Percentiles rank a stretch among this genome's conserved stretches.
These are phyloP conservation scores for Leccinum pellstonianum DNA, from an alignment of 768 basidiomycete species.

Conservation along the genomic window DNA sequence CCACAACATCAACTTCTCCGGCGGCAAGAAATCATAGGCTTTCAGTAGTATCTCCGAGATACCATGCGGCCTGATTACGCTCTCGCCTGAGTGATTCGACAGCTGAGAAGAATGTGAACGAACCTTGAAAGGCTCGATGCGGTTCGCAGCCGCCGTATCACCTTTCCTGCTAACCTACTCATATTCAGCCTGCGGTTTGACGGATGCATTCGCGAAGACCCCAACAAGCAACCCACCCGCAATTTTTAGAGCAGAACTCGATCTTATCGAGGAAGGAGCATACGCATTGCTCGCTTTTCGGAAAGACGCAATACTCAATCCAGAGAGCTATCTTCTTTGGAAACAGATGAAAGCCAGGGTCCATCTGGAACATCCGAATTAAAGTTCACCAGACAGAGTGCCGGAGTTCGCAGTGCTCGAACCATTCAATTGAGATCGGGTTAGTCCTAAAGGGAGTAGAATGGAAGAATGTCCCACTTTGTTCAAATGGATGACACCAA, in stretches of 20 bases:
- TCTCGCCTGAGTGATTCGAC: neutral
- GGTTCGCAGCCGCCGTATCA: conserved; percentile 7
- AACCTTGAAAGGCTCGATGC: conserved; percentile 31
- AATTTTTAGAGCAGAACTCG: neutral
- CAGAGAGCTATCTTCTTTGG: neutral
- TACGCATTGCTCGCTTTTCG: conserved; percentile 1
- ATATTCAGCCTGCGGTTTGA: conserved; percentile 34
- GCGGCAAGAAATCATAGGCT: conserved; percentile 42
- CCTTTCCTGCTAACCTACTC: conserved; percentile 35
- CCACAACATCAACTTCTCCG: conserved; percentile 46
- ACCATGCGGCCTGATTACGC: conserved; percentile 49
- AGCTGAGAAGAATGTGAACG: conserved; percentile 30
- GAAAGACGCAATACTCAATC: conserved; percentile 1
- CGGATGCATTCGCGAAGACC: conserved; percentile 7
- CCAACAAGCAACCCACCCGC: conserved; percentile 4
- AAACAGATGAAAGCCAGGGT: neutral
- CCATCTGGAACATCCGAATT: neutral
- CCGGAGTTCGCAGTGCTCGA: neutral
- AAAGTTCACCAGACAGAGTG: neutral
- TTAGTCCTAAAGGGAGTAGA: conserved; percentile 6
- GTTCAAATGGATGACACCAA: neutral
- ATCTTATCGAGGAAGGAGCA: conserved; percentile 1
- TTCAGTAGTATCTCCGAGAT: conserved; percentile 55
- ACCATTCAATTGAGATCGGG: conserved; percentile 4
- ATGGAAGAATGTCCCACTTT: conserved; percentile 6